Evolutionary conservation across 2,329 filamentous ascomycete genomes (phyloP), one percentile per base, ranked within the genome.

Genomic region (Xylariaceae sp.): DNA sequence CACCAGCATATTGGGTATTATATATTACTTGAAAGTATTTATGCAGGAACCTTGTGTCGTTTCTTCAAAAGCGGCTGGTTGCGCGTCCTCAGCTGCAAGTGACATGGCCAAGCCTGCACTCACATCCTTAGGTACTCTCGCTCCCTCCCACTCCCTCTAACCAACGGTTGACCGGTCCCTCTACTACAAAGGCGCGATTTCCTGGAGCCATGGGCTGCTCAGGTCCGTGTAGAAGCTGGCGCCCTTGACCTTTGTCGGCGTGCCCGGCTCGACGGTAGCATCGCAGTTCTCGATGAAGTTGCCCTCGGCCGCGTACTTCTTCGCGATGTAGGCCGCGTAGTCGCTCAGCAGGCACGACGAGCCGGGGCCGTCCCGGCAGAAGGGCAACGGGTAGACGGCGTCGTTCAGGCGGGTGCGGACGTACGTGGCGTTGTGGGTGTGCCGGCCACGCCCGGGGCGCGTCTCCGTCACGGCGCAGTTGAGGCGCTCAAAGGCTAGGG

Each of bases 401-500:
- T 81, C 76, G 45, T 82, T 80, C 26, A 81, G 59, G 9, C 67
- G 59, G 31, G 82, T 66, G 12, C 77, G 70, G 26, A 81, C 50
- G 38, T 68, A 77, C 12, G 57, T 63, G 24, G 57, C 55, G 24
- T 59, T 62, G 7, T 23, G 24, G 24, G n/a, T 13, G n/a, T 13
- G 24, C 5, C 24, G 7, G 24, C 15, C 21, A n/a, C n/a, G 21
- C n/a, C 8, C 21, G 21, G 21, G 21, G 21, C 12, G 7, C 12
- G 21, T 25, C 8, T 32, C 17, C 12, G 22, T 14, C 19, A 38
- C 46, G 6, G 40, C 36, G 46, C 78, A 82, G 41, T 63, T 73
- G 38, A 83, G 56, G 7, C 74, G 65, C 55, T 83, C 79, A 42
- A 82, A 77, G 0, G 72, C 68, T 17, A 83, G 66, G 2, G 77